phyloP scores from a whole-genome alignment of 805 yeast genomes.

The Candida nanaspora region DNA sequence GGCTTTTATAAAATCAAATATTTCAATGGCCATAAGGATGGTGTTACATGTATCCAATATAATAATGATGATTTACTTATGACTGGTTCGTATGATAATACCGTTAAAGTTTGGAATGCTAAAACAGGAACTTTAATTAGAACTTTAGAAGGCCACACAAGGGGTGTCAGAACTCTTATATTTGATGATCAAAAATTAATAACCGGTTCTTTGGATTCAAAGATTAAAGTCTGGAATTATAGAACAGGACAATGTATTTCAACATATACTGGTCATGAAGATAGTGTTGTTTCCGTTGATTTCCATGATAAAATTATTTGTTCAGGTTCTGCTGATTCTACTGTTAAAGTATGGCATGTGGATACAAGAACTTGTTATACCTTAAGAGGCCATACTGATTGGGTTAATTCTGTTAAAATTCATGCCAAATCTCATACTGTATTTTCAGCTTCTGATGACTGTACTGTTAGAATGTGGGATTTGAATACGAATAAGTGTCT shows the following conservation, averaged over 20 bases:
- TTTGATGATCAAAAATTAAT: slow-evolving; percentile 87
- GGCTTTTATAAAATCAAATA: slow-evolving; percentile 60
- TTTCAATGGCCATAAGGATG: slow-evolving; percentile 80
- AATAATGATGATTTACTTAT: slow-evolving; percentile 67
- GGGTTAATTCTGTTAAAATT: slow-evolving; percentile 86
- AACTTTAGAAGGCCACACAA: slow-evolving; percentile 80
- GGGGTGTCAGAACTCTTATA: slow-evolving; percentile 77
- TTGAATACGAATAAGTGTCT: slow-evolving; percentile 72
- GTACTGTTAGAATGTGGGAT: slow-evolving; percentile 94
- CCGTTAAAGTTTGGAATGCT: slow-evolving; percentile 90
- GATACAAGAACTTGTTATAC: slow-evolving; percentile 90
- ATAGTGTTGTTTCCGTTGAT: slow-evolving; percentile 79
- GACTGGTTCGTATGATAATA: slow-evolving; percentile 89
- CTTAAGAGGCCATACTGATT: slow-evolving; percentile 84
- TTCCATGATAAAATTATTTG: slow-evolving; percentile 75
- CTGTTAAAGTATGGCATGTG: slow-evolving; percentile 95
- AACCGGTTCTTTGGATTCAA: slow-evolving; percentile 86
- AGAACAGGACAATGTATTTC: slow-evolving; percentile 91
- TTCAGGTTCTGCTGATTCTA: slow-evolving; percentile 87
- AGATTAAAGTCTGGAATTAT: slow-evolving; percentile 94
- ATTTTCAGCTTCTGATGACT: slow-evolving; percentile 86
- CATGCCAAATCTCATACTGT: slow-evolving; percentile 73
- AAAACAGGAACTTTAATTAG: slow-evolving; percentile 69
- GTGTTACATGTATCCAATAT: slow-evolving; percentile 82
- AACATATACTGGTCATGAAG: slow-evolving; percentile 89